Percentiles rank a stretch among this genome's conserved stretches.
Evolutionary conservation across 495 filamentous ascomycete genomes (phyloP).

Genomic region (Aspergillus ellipticus): DNA sequence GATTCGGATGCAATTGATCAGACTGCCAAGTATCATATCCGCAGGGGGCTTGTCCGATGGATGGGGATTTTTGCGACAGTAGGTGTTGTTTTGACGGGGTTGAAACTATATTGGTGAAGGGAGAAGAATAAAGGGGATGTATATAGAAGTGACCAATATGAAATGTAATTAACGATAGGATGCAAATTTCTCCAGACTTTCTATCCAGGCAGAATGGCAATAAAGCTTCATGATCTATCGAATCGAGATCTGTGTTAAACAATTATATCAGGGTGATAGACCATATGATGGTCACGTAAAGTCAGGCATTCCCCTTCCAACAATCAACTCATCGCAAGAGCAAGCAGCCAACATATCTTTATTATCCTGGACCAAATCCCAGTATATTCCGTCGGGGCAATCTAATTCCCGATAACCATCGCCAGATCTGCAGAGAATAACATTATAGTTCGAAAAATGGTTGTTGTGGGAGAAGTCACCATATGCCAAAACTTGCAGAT

Average conservation of each 20-base stretch:
- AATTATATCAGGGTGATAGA: too few relatives aligned
- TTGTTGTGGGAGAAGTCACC: not conserved
- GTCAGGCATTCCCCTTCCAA: too few relatives aligned
- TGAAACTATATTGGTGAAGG: too few relatives aligned
- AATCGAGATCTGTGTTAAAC: too few relatives aligned
- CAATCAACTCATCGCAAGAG: not conserved
- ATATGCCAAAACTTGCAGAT: not conserved
- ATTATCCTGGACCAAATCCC: not conserved
- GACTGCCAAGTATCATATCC: constrained; percentile 16
- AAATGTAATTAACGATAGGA: too few relatives aligned
- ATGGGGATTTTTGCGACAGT: constrained; percentile 6
- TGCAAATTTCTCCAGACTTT: too few relatives aligned
- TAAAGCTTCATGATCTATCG: too few relatives aligned
- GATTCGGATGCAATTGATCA: constrained; percentile 23
- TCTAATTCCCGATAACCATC: not conserved
- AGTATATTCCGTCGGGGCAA: not conserved
- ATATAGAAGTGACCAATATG: too few relatives aligned
- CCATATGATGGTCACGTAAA: too few relatives aligned
- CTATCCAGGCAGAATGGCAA: too few relatives aligned
- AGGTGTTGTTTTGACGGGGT: not conserved
- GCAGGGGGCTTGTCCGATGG: constrained; percentile 19
- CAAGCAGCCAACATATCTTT: not conserved
- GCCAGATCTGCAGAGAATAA: not conserved
- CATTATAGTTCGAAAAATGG: not conserved
- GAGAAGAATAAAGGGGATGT: too few relatives aligned